Percentiles rank a stretch among this genome's conserved stretches.
These are phyloP conservation scores for Tricholoma matsutake DNA, from an alignment of 768 basidiomycete genomes.

Conservation along the genomic window DNA sequence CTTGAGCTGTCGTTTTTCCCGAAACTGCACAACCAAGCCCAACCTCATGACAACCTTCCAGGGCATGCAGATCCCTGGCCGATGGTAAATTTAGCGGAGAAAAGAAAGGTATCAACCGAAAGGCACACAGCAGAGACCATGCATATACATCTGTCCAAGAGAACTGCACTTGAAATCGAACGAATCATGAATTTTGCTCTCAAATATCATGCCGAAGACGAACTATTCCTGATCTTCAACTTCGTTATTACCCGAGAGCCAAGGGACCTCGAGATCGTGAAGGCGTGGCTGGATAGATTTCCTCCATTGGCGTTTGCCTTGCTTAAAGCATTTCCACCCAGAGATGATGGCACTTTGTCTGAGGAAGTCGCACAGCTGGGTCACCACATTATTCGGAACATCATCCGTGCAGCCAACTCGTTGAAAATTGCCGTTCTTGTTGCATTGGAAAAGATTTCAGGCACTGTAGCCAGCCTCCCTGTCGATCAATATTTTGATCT, in stretches of 20 bases:
- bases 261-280: constrained; percentile 25
- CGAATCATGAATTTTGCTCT: constrained; percentile 39
- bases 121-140: constrained; percentile 28
- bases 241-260: constrained; percentile 30
- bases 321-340: constrained; percentile 46
- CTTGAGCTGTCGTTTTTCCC: constrained; percentile 31
- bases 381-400: constrained; percentile 38
- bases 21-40: constrained; percentile 11
- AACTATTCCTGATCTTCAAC: constrained; percentile 50
- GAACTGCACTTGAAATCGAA: constrained; percentile 30
- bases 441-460: constrained; percentile 52
- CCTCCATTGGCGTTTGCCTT: constrained; percentile 55
- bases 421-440: constrained; percentile 55
- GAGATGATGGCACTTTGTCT: constrained; percentile 30
- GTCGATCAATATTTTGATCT: constrained; percentile 48
- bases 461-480: constrained; percentile 38
- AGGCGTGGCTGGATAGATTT: constrained; percentile 43
- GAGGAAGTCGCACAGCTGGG: constrained; percentile 28
- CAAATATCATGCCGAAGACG: constrained; percentile 52
- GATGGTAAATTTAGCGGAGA: not conserved
- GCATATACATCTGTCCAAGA: constrained; percentile 19
- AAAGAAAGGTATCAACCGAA: not conserved
- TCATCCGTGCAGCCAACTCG: constrained; percentile 54
- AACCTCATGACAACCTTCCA: constrained; percentile 12
- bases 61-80: constrained; percentile 5